Evolutionary conservation across 441 rosid genomes (phyloP), one percentile per base, ranked within the genome.

Genomic region (Pelargonium myrrhifolium): DNA sequence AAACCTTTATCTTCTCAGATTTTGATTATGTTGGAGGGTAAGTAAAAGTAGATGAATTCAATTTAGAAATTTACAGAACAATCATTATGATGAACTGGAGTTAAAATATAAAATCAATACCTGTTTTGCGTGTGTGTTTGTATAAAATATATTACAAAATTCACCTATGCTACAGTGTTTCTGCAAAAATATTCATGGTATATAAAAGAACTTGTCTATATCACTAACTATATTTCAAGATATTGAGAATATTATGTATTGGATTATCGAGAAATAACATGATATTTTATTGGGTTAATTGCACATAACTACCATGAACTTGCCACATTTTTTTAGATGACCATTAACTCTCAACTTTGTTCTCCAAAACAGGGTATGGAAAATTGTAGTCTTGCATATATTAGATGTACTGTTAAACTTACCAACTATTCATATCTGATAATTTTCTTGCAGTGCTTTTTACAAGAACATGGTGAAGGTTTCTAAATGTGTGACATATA

Each of bases 1-100:
- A 76, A 76, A 90, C 97, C 10, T 93, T 93, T 66, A 87, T 93
- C 79, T 93, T 93, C 85, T 86, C 89, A 1, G 89, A 93, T 73
- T 90, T 93, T 42, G 92, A 89, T 75, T 93, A 85, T 78, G 90
- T 90, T 72, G 97, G 96, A 62, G 93, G 96, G 96, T 93, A 71
- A 77, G 89, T 83, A 65, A 22, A 14, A 47, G 2, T 47, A 47
- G 1, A 2, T 47, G 53, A 12, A 47, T 47, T 11, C 6, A 11
- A 14, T 47, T 14, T 14, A 47, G n/a, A 47, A 47, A 3, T 1
- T 11, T 14, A 47, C 17, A 4, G 53, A 47, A 14, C 6, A 47
- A 14, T 6, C 53, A 14, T 14, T 47, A 1, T 14, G n/a, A 45
- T 45, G 51, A n/a, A 45, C 4, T 45, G 15, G 18, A 47, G 53